These are phyloP conservation scores for Rhizopus microsporus DNA, from an alignment of 371 early-diverging fungal species.

Conservation along the genomic window DNA sequence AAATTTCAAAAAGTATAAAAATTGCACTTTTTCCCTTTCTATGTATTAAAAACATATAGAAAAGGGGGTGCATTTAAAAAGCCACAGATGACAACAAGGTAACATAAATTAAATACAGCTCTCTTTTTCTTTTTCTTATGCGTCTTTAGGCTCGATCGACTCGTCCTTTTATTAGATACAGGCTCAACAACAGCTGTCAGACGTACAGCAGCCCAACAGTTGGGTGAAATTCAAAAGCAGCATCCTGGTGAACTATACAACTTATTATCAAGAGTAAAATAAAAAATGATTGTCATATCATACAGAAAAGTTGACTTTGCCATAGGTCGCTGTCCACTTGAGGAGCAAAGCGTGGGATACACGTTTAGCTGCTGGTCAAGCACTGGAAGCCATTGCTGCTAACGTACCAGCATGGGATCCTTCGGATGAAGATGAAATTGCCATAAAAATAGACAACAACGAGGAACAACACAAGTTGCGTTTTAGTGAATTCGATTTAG, in stretches of 20 bases:
- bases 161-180: conserved; percentile 90
- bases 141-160: conserved; percentile 81
- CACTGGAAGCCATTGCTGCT: conserved; percentile 87
- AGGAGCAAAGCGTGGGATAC: conserved; percentile 94
- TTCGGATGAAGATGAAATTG: conserved; percentile 9
- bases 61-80: not conserved
- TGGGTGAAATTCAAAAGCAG: conserved; percentile 93
- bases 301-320: not conserved
- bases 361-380: conserved; percentile 92
- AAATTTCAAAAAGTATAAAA: conserved; percentile 10
- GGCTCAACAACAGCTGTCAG: conserved; percentile 90
- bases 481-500: conserved; percentile 85
- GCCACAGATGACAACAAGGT: conserved; percentile 9
- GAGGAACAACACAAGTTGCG: conserved; percentile 54
- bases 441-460: conserved; percentile 18
- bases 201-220: conserved; percentile 90
- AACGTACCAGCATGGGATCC: conserved; percentile 89
- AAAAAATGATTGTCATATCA: not conserved
- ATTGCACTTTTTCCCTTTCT: conserved; percentile 3
- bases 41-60: not conserved
- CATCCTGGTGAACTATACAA: conserved; percentile 92
- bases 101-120: not conserved
- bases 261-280: conserved; percentile 76
- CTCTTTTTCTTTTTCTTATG: not conserved
- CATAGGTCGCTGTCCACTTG: conserved; percentile 80